Base-by-base conservation (phyloP, 495 filamentous ascomycete species). In the Darksidea phi region DNA sequence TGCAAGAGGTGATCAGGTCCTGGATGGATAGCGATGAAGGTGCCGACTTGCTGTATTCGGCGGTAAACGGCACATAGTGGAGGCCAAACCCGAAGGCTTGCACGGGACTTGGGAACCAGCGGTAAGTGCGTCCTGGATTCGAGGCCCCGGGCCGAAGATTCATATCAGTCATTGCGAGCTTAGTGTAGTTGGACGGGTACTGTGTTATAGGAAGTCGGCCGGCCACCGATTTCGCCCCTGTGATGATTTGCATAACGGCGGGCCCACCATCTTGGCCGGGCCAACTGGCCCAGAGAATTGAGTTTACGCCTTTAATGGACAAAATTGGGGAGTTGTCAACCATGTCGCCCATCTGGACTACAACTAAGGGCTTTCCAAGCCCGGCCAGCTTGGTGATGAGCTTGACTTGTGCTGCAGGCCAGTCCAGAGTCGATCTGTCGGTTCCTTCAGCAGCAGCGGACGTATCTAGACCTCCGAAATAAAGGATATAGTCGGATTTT, bases 251-350 rank as follows among this genome's bases (percentile, higher is more conserved):
- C 38, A 57, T 6, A 41, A 57, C 24, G 1, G 54, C 54, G 7
- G 54, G 42, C 4, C 54, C 54, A 12, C 54, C 54, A 25, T 57
- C 54, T 48, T 57, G 54, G 23, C 54, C 54, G 12, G 54, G 54
- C 54, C 54, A 57, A 36, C 54, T 57, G 17, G 54, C 54, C 54
- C 54, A 57, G 18, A 57, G 54, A 20, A 57, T 57, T 12, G 41
- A 26, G 43, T 57, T 57, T 7, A 57, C 43, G 42, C 54, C 54
- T 36, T 32, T 47, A 13, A 13, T 57, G 23, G 20, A 48, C 13
- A 82, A 75, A 6, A 87, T 60, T 0, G 81, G 70, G 0, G 80
- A 79, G 36, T 79, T 77, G 59, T 87, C 84, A 11, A 85, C 66
- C 63, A 83, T 80, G 4, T 78, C 79, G 57, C 83, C 84, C 54